Percentiles rank a stretch among this genome's conserved stretches.
Evolutionary conservation across 192 early-diverging fungal genomes (phyloP).

Genomic region (Coemansia sp.): DNA sequence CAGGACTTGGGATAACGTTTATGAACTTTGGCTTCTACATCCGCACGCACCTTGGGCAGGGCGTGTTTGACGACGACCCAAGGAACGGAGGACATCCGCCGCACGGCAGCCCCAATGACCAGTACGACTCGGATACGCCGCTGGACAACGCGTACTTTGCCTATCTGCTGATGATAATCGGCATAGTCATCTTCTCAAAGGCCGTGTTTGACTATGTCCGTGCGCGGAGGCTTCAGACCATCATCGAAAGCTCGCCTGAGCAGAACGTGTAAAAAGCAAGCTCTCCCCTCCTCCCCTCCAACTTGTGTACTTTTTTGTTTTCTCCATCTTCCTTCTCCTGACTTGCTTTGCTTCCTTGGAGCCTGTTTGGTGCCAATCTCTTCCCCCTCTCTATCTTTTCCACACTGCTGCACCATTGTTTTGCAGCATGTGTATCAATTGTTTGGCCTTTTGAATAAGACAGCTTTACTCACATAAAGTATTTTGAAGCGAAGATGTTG

Average conservation of each 20-base stretch:
- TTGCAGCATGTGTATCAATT: neutral
- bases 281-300: neutral
- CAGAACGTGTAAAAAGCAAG: slow-evolving; percentile 39
- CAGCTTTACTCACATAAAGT: too few species aligned
- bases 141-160: slow-evolving; percentile 67
- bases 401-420: neutral
- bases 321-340: neutral
- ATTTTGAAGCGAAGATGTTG: slow-evolving; percentile 52
- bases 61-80: slow-evolving; percentile 17
- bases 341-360: neutral
- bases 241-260: slow-evolving; percentile 62
- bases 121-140: slow-evolving; percentile 35
- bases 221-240: slow-evolving; percentile 68
- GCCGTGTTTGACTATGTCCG: slow-evolving; percentile 70
- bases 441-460: neutral
- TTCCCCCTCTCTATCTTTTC: neutral
- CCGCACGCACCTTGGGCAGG: slow-evolving; percentile 57
- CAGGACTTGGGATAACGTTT: slow-evolving; percentile 80
- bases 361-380: neutral
- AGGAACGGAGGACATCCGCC: slow-evolving; percentile 20
- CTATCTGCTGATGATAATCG: slow-evolving; percentile 74
- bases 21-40: slow-evolving; percentile 77
- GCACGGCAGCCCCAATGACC: slow-evolving; percentile 8
- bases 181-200: slow-evolving; percentile 72
- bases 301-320: neutral